These are phyloP conservation scores for Aspergillus neotritici DNA, from an alignment of 2,329 filamentous ascomycete species.

Conservation along the genomic window DNA sequence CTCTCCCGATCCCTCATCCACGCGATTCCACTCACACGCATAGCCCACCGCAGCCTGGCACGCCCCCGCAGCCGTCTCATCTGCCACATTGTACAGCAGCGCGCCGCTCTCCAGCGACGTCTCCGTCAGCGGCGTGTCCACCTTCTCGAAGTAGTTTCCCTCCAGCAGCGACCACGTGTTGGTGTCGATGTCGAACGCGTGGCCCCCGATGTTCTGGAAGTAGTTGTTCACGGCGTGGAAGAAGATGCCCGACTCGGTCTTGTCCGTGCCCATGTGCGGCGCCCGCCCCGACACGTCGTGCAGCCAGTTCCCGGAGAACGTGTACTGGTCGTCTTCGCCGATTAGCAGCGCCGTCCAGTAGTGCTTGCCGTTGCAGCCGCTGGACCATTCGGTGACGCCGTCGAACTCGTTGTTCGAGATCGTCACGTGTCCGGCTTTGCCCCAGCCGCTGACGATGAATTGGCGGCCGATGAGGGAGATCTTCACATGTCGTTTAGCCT, in stretches of 20 bases:
- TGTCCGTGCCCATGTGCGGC: conserved; percentile 8
- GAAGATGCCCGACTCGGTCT: conserved; percentile 42
- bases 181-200: conserved; percentile 52
- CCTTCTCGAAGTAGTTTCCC: conserved; percentile 55
- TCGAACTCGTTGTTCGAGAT: conserved; percentile 58
- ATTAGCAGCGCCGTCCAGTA: conserved; percentile 42
- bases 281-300: conserved; percentile 9
- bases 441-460: conserved; percentile 55
- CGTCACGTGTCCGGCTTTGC: conserved; percentile 51
- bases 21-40: conserved; percentile 12
- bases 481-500: conserved; percentile 17
- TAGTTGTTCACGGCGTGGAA: conserved; percentile 58
- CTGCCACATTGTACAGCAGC: conserved; percentile 9
- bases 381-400: conserved; percentile 50
- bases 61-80: conserved; percentile 4
- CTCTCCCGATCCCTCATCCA: conserved; percentile 2
- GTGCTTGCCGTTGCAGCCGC: conserved; percentile 54
- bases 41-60: conserved; percentile 6
- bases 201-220: conserved; percentile 53
- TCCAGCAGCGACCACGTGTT: conserved; percentile 49
- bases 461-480: conserved; percentile 56
- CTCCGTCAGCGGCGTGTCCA: conserved; percentile 31
- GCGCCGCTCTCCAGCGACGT: conserved; percentile 8
- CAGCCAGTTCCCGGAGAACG: conserved; percentile 8
- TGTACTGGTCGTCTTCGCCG: conserved; percentile 8